Percentiles rank a stretch among this genome's conserved stretches.
phyloP scores from a whole-genome alignment of 2,329 filamentous ascomycete genomes.

The Setomelanomma holmii region DNA sequence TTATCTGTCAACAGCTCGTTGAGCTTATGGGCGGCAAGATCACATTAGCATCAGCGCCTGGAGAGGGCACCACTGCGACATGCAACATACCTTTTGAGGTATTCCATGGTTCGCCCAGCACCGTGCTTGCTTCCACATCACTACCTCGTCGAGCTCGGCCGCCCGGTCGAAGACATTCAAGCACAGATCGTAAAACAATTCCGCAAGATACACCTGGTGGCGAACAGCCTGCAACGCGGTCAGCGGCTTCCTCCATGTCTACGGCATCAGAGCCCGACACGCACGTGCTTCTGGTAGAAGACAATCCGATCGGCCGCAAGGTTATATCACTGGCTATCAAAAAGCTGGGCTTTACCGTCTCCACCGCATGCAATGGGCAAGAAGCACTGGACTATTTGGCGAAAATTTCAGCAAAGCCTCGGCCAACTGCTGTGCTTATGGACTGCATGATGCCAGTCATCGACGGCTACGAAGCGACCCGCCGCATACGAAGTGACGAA shows the following conservation, averaged over 20 bases:
- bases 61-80: conserved; percentile 70
- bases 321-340: conserved; percentile 31
- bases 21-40: conserved; percentile 47
- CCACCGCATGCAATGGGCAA: conserved; percentile 32
- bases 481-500: conserved; percentile 60
- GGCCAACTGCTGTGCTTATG: conserved; percentile 34
- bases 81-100: conserved; percentile 66
- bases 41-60: conserved; percentile 34
- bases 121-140: background rate
- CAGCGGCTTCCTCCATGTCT: background rate
- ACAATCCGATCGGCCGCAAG: conserved; percentile 46
- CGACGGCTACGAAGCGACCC: conserved; percentile 37
- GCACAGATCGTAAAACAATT: background rate
- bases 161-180: background rate
- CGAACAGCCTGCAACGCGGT: background rate
- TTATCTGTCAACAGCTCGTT: conserved; percentile 47
- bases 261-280: background rate
- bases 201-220: background rate
- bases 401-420: conserved; percentile 11
- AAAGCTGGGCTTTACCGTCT: conserved; percentile 20
- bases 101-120: conserved; percentile 3
- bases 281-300: conserved; percentile 43
- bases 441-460: conserved; percentile 43
- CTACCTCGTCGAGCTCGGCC: background rate
- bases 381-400: conserved; percentile 30